Evolutionary conservation across 768 basidiomycete genomes (phyloP).

Genomic region (Kwoniella heveanensis): DNA sequence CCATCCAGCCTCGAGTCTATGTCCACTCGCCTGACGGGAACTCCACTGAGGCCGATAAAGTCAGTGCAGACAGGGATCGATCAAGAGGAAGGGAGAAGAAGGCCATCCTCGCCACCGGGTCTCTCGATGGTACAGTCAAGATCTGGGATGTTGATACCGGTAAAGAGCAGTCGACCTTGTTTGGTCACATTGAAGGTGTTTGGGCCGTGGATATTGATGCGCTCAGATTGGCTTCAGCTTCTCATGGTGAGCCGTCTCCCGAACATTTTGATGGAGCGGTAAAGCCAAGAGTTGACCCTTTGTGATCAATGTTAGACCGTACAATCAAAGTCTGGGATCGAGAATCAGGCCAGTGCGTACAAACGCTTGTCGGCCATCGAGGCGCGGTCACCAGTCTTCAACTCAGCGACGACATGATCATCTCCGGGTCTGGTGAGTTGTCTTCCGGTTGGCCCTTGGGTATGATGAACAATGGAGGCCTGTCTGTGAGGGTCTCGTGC

Average conservation of each 20-base stretch:
- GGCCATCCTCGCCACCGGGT: constrained; percentile 76
- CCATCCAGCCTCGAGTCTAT: constrained; percentile 38
- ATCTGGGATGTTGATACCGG: constrained; percentile 92
- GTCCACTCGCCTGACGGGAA: constrained; percentile 29
- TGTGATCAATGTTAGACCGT: constrained; percentile 27
- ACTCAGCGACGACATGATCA: constrained; percentile 90
- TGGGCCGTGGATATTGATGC: constrained; percentile 95
- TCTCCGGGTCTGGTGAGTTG: constrained; percentile 74
- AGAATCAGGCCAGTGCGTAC: constrained; percentile 80
- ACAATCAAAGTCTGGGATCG: constrained; percentile 81
- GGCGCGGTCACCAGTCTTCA: constrained; percentile 90
- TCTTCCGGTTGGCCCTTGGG: no score
- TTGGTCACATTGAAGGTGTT: constrained; percentile 97
- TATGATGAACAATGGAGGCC: no score
- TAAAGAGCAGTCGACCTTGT: constrained; percentile 75
- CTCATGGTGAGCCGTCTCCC: constrained; percentile 68
- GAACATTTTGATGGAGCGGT: no score
- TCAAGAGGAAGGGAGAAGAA: constrained; percentile 39
- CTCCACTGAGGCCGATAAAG: not conserved
- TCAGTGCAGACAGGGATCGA: constrained; percentile 6
- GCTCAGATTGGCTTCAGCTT: constrained; percentile 84
- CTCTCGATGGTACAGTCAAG: constrained; percentile 92
- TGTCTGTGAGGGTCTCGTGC: not conserved
- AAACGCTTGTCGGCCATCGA: constrained; percentile 89
- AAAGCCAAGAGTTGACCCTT: no score